These are phyloP conservation scores for Hypsizygus marmoreus DNA, from an alignment of 768 basidiomycete species.

Conservation along the genomic window DNA sequence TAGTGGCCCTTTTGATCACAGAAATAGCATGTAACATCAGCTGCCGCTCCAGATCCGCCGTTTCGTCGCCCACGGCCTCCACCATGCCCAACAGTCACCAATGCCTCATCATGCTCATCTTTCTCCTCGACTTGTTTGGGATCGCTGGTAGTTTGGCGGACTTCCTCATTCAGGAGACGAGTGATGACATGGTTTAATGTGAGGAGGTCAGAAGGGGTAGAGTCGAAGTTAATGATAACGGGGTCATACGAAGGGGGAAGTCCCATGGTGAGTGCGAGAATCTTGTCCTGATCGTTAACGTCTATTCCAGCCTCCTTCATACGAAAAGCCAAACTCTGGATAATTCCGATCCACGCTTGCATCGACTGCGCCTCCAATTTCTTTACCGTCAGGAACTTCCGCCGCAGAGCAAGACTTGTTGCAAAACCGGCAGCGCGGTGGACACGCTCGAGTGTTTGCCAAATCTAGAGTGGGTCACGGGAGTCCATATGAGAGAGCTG, in stretches of 20 bases:
- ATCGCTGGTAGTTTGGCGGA: constrained; percentile 11
- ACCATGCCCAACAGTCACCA: no score
- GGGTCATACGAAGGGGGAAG: constrained; percentile 25
- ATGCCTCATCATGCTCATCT: constrained; percentile 1
- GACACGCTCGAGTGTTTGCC: constrained; percentile 19
- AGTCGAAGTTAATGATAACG: constrained; percentile 32
- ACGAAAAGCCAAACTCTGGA: constrained; percentile 18
- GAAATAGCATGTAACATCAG: constrained; percentile 26
- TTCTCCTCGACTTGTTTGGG: not conserved
- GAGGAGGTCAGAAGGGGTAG: constrained; percentile 22
- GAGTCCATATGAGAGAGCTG: constrained; percentile 27
- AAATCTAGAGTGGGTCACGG: constrained; percentile 24
- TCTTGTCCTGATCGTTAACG: constrained; percentile 25
- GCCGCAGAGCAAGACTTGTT: constrained; percentile 21
- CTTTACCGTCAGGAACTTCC: constrained; percentile 24
- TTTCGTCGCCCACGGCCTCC: not conserved
- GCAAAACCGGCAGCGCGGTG: constrained; percentile 26
- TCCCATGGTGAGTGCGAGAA: constrained; percentile 28
- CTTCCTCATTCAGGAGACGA: constrained; percentile 34
- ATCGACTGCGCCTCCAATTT: constrained; percentile 22
- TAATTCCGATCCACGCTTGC: constrained; percentile 24
- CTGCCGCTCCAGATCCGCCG: not conserved
- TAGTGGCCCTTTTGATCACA: constrained; percentile 27
- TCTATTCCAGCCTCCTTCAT: constrained; percentile 22
- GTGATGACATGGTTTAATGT: constrained; percentile 27